Percentiles rank a stretch among this genome's conserved stretches.
These are phyloP conservation scores for Dipteronia dyeriana DNA, from an alignment of 345 rosid genomes.

Conservation along the genomic window DNA sequence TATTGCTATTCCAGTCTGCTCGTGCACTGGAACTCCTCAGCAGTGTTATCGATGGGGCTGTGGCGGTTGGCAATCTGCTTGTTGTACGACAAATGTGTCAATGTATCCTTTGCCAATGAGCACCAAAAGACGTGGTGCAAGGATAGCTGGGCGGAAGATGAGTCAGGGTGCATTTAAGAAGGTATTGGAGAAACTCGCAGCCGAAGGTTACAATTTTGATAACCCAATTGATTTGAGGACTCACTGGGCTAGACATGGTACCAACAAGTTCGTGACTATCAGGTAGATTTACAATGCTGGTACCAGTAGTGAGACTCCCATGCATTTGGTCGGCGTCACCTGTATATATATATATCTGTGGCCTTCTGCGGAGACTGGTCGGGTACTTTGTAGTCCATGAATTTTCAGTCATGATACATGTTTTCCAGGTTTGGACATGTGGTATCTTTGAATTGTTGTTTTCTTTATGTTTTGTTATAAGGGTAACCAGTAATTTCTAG, in stretches of 20 bases:
- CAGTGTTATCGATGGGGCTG: constrained; percentile 99
- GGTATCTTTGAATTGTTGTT: constrained; percentile 27
- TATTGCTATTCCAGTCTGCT: constrained; percentile 86
- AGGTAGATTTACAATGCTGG: constrained; percentile 54
- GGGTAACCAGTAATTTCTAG: constrained; percentile 28
- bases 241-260: constrained; percentile 99
- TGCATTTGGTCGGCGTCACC: constrained; percentile 41
- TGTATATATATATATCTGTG: constrained; percentile 44
- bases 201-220: constrained; percentile 78
- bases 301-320: constrained; percentile 18
- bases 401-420: constrained; percentile 34
- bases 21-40: constrained; percentile 92
- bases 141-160: constrained; percentile 99
- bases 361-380: constrained; percentile 45
- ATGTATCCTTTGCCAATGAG: constrained; percentile 96
- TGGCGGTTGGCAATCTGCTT: constrained; percentile 99
- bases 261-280: constrained; percentile 98
- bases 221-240: constrained; percentile 84
- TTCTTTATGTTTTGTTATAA: constrained; percentile 39
- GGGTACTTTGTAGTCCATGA: constrained; percentile 40
- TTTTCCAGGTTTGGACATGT: constrained; percentile 32
- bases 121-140: constrained; percentile 91
- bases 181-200: constrained; percentile 91
- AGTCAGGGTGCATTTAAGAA: constrained; percentile 98
- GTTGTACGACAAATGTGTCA: constrained; percentile 88